Conservation (phyloP, 2,329 filamentous ascomycete genomes). For the Stachybotrys elegans region DNA sequence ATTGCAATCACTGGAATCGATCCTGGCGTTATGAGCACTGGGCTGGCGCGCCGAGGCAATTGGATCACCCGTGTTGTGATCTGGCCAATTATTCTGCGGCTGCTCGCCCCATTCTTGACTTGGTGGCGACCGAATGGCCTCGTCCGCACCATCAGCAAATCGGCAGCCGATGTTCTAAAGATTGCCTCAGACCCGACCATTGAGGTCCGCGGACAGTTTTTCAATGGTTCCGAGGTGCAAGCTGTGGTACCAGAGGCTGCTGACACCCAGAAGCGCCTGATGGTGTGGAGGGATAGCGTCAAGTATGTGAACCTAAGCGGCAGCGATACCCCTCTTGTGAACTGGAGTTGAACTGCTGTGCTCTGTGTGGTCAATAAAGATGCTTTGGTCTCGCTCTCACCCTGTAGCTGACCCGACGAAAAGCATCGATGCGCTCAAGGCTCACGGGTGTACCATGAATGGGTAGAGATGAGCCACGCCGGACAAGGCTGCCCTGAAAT, state of each 20-base stretch:
- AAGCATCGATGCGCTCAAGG: too few species aligned
- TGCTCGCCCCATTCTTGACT: background rate
- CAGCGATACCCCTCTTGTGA: background rate
- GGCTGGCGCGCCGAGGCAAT: slow-evolving; percentile 9
- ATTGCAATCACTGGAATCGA: slow-evolving; percentile 31
- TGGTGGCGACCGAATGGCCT: background rate
- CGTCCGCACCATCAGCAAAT: background rate
- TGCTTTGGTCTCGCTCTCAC: too few species aligned
- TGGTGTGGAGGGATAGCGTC: background rate
- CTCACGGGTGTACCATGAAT: too few species aligned
- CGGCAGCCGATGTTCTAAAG: background rate
- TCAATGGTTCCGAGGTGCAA: background rate
- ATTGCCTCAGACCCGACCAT: background rate
- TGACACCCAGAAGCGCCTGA: background rate
- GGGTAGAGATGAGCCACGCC: too few species aligned
- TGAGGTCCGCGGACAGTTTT: background rate
- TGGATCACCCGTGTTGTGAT: background rate
- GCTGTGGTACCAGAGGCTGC: background rate
- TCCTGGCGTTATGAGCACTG: slow-evolving; percentile 30
- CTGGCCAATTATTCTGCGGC: background rate
- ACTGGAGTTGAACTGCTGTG: background rate
- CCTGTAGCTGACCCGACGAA: too few species aligned
- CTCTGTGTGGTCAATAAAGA: too few species aligned
- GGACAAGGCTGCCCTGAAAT: too few species aligned
- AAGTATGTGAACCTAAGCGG: background rate